These are phyloP conservation scores for Silene uniflora DNA, from an alignment of 148 eudicot genomes.

Conservation along the genomic window DNA sequence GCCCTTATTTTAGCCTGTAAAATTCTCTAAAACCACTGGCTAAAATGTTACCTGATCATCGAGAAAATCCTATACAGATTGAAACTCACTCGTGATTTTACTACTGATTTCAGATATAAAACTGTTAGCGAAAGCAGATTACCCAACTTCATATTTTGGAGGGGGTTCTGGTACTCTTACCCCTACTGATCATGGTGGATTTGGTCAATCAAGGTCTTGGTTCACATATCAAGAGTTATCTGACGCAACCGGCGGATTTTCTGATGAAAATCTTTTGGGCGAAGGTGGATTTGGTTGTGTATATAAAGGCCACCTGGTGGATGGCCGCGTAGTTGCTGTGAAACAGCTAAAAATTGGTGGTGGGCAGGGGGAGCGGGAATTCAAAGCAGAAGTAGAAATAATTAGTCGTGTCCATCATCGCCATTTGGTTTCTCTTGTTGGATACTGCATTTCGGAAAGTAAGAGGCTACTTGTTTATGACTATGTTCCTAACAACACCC, in stretches of 20 bases:
- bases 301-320: conserved; percentile 51
- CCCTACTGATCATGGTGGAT: conserved; percentile 39
- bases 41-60: too few species aligned
- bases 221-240: conserved; percentile 55
- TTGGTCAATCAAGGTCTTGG: conserved; percentile 50
- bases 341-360: conserved; percentile 63
- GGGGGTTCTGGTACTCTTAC: conserved; percentile 36
- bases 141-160: conserved; percentile 33
- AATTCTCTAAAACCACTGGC: too few species aligned
- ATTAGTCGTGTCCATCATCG: conserved; percentile 68
- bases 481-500: conserved; percentile 63
- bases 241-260: conserved; percentile 59
- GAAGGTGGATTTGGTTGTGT: conserved; percentile 79
- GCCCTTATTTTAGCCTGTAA: too few species aligned
- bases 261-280: conserved; percentile 53
- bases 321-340: conserved; percentile 64
- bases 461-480: conserved; percentile 67
- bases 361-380: conserved; percentile 66
- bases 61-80: not conserved
- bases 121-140: conserved; percentile 35
- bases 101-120: conserved; percentile 35
- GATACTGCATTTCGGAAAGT: conserved; percentile 60
- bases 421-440: conserved; percentile 72
- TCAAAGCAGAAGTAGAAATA: conserved; percentile 70
- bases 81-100: not conserved